Base-by-base conservation (phyloP, 371 early-diverging fungal species). In the Neoconidiobolus thromboides region DNA sequence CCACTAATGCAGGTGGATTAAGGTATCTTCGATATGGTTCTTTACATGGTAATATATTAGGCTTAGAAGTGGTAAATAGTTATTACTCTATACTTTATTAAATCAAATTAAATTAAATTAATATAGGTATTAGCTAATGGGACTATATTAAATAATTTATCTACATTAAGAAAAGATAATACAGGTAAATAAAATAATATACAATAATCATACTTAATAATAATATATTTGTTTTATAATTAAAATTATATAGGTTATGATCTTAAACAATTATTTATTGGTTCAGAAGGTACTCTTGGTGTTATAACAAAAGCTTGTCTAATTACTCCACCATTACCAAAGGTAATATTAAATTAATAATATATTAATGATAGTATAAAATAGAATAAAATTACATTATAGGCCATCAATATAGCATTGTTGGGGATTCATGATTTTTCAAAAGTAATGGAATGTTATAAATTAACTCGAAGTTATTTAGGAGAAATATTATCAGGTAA, bases 1-100 rank as follows among this genome's bases (percentile, higher is more conserved):
- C 93, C 4, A 92, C 96, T 1, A 96, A 96, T 67, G 97, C 97
- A 0, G 96, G 96, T 36, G 96, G 96, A 0, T 74, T 96, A 52
- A 74, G 95, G 15, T 74, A 89, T 41, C 73, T 96, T 67, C 78
- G 91, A 6, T 96, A 91, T 69, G 96, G 96, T 43, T 81, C 82
- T 9, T 71, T 96, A 36, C 93, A 92, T 64, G 93, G 95, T 14
- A 85, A 81, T 38, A 91, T 93, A 1, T 73, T 96, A 51, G 89
- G 89, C 2, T 68, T 87, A 47, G 87, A 91, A 73, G 86, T 74
- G 40, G 90, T 79, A 70, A 47, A 65, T 60, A 10, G 10, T 12
- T 14, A 0, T 55, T 12, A 12, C n/a, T 41, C 48, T 2, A n/a
- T 42, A 26, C 26, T 26, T 26, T 26, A 26, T 26, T 26, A 26